Conservation (phyloP, 495 filamentous ascomycete species). For the Hypoxylon fuscum region DNA sequence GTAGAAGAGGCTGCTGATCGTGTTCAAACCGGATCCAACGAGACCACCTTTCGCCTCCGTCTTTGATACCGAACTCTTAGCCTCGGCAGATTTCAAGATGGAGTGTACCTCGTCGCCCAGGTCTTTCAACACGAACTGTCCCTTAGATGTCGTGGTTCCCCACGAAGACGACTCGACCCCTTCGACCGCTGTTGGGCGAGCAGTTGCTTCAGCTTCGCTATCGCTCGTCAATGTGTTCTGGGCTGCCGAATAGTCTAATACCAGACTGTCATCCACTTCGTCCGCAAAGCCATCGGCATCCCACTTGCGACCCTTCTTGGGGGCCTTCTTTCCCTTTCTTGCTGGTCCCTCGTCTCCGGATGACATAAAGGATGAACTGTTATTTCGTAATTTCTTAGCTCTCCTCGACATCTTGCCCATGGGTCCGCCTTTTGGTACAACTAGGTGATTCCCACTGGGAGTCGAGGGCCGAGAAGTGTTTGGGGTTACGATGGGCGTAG, state of each 20-base stretch:
- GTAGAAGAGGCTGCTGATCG: slow-evolving; percentile 85
- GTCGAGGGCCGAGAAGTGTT: slow-evolving; percentile 82
- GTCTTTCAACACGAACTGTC: slow-evolving; percentile 93
- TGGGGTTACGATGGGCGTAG: slow-evolving; percentile 73
- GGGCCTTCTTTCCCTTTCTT: slow-evolving; percentile 66
- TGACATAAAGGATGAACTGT: slow-evolving; percentile 71
- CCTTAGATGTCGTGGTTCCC: slow-evolving; percentile 85
- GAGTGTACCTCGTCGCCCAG: slow-evolving; percentile 92
- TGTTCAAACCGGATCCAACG: slow-evolving; percentile 78
- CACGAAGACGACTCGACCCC: slow-evolving; percentile 79
- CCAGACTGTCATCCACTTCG: slow-evolving; percentile 76
- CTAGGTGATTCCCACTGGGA: slow-evolving; percentile 67
- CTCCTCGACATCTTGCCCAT: slow-evolving; percentile 79
- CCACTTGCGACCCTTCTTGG: slow-evolving; percentile 90
- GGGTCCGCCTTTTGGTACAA: slow-evolving; percentile 77
- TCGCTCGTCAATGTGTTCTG: slow-evolving; percentile 57
- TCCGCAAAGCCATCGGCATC: slow-evolving; percentile 87
- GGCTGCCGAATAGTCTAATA: slow-evolving; percentile 85
- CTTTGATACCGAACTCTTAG: slow-evolving; percentile 62
- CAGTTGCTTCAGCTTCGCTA: slow-evolving; percentile 60
- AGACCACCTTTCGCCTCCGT: slow-evolving; percentile 64
- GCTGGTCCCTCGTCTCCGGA: slow-evolving; percentile 80
- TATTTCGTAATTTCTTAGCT: slow-evolving; percentile 76
- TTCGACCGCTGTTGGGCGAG: slow-evolving; percentile 64
- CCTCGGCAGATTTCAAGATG: slow-evolving; percentile 77